Percentiles rank a stretch among this genome's conserved stretches.
These are phyloP conservation scores for Magnolia changhungtana DNA, from an alignment of 164 flowering plant species.

Conservation along the genomic window DNA sequence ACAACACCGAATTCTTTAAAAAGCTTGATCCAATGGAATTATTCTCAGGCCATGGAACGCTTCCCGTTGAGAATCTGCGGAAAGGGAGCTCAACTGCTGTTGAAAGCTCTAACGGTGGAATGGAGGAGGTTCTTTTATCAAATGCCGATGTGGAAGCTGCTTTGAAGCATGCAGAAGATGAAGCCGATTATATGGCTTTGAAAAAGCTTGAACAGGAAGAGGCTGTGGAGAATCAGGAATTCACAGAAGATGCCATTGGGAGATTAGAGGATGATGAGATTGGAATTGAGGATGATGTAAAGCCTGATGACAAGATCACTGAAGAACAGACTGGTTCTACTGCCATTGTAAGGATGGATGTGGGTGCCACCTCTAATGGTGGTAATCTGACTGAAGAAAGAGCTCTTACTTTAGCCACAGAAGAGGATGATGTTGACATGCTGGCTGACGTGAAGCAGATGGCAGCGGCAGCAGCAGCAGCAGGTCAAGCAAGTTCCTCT, in stretches of 20 bases:
- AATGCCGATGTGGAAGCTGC: slow-evolving; percentile 97
- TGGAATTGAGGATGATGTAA: slow-evolving; percentile 71
- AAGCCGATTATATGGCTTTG: slow-evolving; percentile 98
- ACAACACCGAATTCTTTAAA: slow-evolving; percentile 93
- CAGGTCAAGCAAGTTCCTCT: slow-evolving; percentile 77
- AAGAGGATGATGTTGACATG: slow-evolving; percentile 87
- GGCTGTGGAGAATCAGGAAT: slow-evolving; percentile 97
- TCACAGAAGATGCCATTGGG: slow-evolving; percentile 80
- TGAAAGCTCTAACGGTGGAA: slow-evolving; percentile 24
- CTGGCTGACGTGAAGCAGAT: slow-evolving; percentile 90
- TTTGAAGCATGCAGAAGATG: slow-evolving; percentile 87
- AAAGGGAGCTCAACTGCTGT: slow-evolving; percentile 30
- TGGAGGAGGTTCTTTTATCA: slow-evolving; percentile 48
- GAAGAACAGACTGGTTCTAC: slow-evolving; percentile 29
- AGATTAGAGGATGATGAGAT: slow-evolving; percentile 88
- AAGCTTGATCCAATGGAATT: slow-evolving; percentile 97
- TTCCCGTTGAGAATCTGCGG: slow-evolving; percentile 37
- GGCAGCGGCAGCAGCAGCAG: slow-evolving; percentile 96
- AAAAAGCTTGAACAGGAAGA: slow-evolving; percentile 95
- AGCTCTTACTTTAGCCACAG: slow-evolving; percentile 39
- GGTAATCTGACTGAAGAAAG: slow-evolving; percentile 47
- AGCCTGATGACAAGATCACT: slow-evolving; percentile 51
- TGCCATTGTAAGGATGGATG: slow-evolving; percentile 32
- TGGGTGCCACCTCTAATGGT: slow-evolving; percentile 22
- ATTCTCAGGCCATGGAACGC: slow-evolving; percentile 73